Evolutionary conservation across 805 yeast species (phyloP).

Genomic region (Starmera dryadoides): DNA sequence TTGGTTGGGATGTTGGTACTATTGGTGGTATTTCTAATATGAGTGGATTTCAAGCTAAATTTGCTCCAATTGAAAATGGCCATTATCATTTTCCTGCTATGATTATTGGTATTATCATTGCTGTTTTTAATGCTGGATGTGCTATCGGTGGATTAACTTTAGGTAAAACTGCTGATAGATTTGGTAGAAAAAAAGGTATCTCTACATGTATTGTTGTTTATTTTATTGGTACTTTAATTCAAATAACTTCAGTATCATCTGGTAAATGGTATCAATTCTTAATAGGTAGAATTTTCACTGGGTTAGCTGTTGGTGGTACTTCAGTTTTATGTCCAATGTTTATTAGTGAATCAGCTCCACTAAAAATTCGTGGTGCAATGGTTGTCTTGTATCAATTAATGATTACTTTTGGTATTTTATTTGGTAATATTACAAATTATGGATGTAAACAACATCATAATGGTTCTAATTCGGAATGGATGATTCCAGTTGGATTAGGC

Average conservation of each 20-base stretch:
- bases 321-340: slow-evolving; percentile 73
- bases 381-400: slow-evolving; percentile 65
- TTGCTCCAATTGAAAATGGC: slow-evolving; percentile 41
- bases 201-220: slow-evolving; percentile 47
- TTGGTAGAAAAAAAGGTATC: slow-evolving; percentile 55
- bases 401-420: slow-evolving; percentile 64
- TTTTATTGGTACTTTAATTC: slow-evolving; percentile 54
- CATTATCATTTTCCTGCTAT: slow-evolving; percentile 33
- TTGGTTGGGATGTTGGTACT: slow-evolving; percentile 78
- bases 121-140: slow-evolving; percentile 62
- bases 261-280: slow-evolving; percentile 54
- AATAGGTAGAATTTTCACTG: slow-evolving; percentile 61
- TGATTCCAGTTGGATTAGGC: slow-evolving; percentile 53
- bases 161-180: slow-evolving; percentile 47
- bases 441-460: slow-evolving; percentile 36
- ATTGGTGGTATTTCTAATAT: slow-evolving; percentile 65
- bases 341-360: slow-evolving; percentile 64
- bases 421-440: slow-evolving; percentile 62
- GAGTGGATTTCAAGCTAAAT: slow-evolving; percentile 45
- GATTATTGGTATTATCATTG: slow-evolving; percentile 45
- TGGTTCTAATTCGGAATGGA: slow-evolving; percentile 56
- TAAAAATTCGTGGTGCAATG: slow-evolving; percentile 62
- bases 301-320: slow-evolving; percentile 70
- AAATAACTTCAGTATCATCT: slow-evolving; percentile 37
- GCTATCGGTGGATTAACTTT: slow-evolving; percentile 60